Percentiles rank a stretch among this genome's conserved stretches.
Conservation (phyloP, 257 asterid species). For the Rubia yunnanensis region DNA sequence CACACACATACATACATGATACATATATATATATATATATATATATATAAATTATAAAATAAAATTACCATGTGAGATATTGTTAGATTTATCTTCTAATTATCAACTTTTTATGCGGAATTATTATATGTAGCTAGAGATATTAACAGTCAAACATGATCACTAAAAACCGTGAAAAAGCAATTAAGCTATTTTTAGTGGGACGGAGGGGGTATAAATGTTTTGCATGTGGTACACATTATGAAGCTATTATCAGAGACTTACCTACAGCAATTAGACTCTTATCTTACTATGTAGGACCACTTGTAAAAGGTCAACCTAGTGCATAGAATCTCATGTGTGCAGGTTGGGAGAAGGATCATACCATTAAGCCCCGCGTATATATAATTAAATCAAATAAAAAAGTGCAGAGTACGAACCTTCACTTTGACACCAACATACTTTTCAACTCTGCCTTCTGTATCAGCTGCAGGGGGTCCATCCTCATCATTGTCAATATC, state of each 20-base stretch:
- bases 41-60: too few relatives aligned
- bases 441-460: constrained; percentile 91
- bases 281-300: not conserved
- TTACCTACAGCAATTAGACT: not conserved
- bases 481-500: constrained; percentile 84
- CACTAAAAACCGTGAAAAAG: too few relatives aligned
- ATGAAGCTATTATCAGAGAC: not conserved
- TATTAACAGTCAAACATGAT: too few relatives aligned
- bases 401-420: constrained; percentile 30
- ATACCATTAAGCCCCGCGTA: not conserved
- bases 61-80: too few relatives aligned
- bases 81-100: too few relatives aligned
- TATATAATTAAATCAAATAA: not conserved
- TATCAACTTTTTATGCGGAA: too few relatives aligned
- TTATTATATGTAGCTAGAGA: too few relatives aligned
- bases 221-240: not conserved
- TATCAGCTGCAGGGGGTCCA: constrained; percentile 60
- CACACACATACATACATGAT: too few relatives aligned
- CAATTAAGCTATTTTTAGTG: too few relatives aligned
- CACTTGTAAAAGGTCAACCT: not conserved
- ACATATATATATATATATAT: too few relatives aligned
- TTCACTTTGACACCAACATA: constrained; percentile 97
- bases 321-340: not conserved
- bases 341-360: not conserved
- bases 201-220: too few relatives aligned